Percentiles rank a stretch among this genome's conserved stretches.
Conservation (phyloP, 1,284 basidiomycete species). For the Sanghuangporus baumii region DNA sequence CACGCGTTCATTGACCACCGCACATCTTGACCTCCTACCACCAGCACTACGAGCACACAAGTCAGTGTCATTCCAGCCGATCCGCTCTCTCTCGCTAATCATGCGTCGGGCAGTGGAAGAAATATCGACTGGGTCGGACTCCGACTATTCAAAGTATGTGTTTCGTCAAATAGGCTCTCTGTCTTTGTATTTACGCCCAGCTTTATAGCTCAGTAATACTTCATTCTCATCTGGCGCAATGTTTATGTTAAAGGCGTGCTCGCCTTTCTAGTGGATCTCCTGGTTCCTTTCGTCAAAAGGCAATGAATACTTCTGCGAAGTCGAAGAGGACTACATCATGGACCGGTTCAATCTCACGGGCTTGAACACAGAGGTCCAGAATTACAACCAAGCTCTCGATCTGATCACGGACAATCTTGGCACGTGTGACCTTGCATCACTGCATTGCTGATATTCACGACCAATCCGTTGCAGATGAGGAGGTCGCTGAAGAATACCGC, state of each 20-base stretch:
- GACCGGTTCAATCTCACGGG: slow-evolving; percentile 98
- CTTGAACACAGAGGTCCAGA: slow-evolving; percentile 92
- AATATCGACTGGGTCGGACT: slow-evolving; percentile 79
- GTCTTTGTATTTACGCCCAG: slow-evolving; percentile 9
- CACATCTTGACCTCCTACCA: slow-evolving; percentile 3
- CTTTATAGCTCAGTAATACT: slow-evolving; percentile 32
- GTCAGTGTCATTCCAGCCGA: slow-evolving; percentile 3
- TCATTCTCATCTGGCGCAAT: slow-evolving; percentile 1
- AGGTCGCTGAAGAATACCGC: slow-evolving; percentile 72
- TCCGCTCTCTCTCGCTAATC: neutral
- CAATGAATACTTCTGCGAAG: slow-evolving; percentile 98
- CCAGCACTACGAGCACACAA: neutral
- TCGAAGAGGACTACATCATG: slow-evolving; percentile 98
- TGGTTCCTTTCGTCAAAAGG: slow-evolving; percentile 98
- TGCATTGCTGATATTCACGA: neutral
- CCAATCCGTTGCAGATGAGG: slow-evolving; percentile 49
- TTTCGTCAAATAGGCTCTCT: slow-evolving; percentile 13
- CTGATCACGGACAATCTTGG: slow-evolving; percentile 92
- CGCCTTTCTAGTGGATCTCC: slow-evolving; percentile 77
- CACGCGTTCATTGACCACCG: neutral
- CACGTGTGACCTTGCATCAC: slow-evolving; percentile 32
- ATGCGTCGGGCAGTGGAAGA: slow-evolving; percentile 62
- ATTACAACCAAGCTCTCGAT: slow-evolving; percentile 92
- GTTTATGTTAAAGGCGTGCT: slow-evolving; percentile 16
- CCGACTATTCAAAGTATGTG: slow-evolving; percentile 81